A percentile compares a stretch with the other conserved stretches of the same genome.
Evolutionary conservation across 2,329 filamentous ascomycete genomes (phyloP).

Genomic region (Seiridium unicorne): DNA sequence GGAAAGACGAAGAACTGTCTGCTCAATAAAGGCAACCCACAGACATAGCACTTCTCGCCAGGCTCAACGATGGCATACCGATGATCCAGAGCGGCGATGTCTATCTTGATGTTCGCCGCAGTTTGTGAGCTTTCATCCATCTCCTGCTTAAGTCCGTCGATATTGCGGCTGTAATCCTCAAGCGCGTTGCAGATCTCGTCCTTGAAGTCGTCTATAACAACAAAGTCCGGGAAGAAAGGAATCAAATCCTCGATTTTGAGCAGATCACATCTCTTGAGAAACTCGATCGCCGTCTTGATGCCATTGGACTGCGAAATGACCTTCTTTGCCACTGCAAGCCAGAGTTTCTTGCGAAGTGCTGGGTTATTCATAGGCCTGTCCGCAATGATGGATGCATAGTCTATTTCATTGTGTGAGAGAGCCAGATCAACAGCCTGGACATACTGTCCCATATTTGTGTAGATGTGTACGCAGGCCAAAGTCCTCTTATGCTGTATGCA

Average conservation of each 20-base stretch:
- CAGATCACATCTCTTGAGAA: constrained; percentile 86
- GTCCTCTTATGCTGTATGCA: constrained; percentile 95
- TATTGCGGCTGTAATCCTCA: constrained; percentile 89
- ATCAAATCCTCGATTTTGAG: constrained; percentile 95
- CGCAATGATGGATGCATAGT: constrained; percentile 85
- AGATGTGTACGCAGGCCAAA: constrained; percentile 94
- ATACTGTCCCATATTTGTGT: constrained; percentile 94
- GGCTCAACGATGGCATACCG: constrained; percentile 96
- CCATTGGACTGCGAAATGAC: constrained; percentile 84
- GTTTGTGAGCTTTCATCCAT: constrained; percentile 95
- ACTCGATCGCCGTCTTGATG: constrained; percentile 92
- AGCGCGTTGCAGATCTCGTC: constrained; percentile 94
- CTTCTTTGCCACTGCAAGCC: constrained; percentile 92
- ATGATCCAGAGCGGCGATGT: constrained; percentile 81
- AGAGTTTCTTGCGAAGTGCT: constrained; percentile 84
- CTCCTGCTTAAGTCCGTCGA: constrained; percentile 82
- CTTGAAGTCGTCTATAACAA: constrained; percentile 98
- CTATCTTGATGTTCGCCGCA: constrained; percentile 84
- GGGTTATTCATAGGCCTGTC: constrained; percentile 80
- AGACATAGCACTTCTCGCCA: constrained; percentile 90
- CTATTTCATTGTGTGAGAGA: constrained; percentile 83
- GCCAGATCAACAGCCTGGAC: constrained; percentile 90
- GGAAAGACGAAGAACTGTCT: constrained; percentile 98
- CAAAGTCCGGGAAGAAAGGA: constrained; percentile 97
- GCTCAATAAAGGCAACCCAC: constrained; percentile 79